Base-by-base conservation (phyloP, 1,284 basidiomycete genomes). In the Puccinia novopanici region DNA sequence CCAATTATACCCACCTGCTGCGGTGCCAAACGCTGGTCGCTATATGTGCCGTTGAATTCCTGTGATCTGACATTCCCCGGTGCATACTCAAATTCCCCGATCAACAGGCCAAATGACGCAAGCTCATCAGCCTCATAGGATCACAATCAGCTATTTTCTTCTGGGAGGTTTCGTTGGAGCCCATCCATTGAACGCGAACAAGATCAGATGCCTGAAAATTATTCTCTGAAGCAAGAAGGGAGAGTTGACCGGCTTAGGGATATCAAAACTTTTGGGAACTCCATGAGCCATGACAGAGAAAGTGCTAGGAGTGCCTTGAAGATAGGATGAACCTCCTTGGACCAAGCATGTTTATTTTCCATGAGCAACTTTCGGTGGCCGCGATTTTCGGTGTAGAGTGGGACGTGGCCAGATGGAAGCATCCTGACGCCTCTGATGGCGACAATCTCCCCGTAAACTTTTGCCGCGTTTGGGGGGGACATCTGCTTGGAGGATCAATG, bases 281-380 rank as follows among this genome's bases (percentile, higher is more conserved):
- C 67, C 67, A 50, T 70, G 67, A 2, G 42, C 67, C 27, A 70
- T 70, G n/a, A 70, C 27, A 3, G 48, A 70, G 40, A 6, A 70
- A 15, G 45, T 40, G 65, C 65, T 68, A 13, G 65, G 65, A 13
- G 65, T 40, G 9, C 6, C 34, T n/a, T 68, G 37, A 5, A 42
- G 24, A 40, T 68, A n/a, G n/a, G n/a, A n/a, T n/a, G n/a, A n/a
- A n/a, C n/a, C n/a, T n/a, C n/a, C n/a, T n/a, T n/a, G n/a, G 65
- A 40, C 65, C 65, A 68, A 12, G 45, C 3, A 27, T 68, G 65
- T 24, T 68, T 68, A 37, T 61, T 24, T 8, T 61, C 13, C 59
- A 13, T 61, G 10, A n/a, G n/a, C n/a, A n/a, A n/a, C n/a, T n/a
- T n/a, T n/a, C n/a, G n/a, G n/a, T n/a, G n/a, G n/a, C n/a, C n/a